Evolutionary conservation across 2,329 filamentous ascomycete genomes (phyloP).

Genomic region (Capronia epimyces): DNA sequence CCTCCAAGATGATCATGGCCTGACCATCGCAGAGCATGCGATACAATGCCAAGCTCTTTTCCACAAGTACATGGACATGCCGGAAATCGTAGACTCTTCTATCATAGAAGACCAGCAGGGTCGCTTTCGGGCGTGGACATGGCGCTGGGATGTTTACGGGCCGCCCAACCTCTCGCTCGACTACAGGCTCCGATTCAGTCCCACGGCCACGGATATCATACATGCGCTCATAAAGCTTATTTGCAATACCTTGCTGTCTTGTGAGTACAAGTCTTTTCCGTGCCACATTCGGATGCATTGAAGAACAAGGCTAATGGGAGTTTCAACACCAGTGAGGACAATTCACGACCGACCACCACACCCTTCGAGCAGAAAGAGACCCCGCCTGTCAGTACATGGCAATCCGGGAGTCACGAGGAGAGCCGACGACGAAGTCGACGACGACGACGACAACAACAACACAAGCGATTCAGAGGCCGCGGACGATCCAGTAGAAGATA

Average conservation of each 20-base stretch:
- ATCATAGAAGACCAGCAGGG: constrained; percentile 31
- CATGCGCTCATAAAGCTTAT: constrained; percentile 29
- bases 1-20: constrained; percentile 30
- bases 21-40: constrained; percentile 32
- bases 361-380: constrained; percentile 28
- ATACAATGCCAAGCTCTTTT: constrained; percentile 30
- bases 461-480: constrained; percentile 26
- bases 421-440: constrained; percentile 19
- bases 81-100: constrained; percentile 31
- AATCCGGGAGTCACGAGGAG: constrained; percentile 22
- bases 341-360: constrained; percentile 24
- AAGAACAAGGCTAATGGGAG: constrained; percentile 23
- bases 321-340: constrained; percentile 28
- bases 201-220: constrained; percentile 29
- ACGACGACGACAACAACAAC: too few relatives aligned
- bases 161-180: constrained; percentile 32
- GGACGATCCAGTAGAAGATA: constrained; percentile 23
- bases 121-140: constrained; percentile 26
- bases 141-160: constrained; percentile 32
- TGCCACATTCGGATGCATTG: neutral
- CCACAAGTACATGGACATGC: constrained; percentile 27
- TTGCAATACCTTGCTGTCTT: constrained; percentile 2
- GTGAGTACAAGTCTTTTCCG: neutral
- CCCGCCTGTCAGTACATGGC: constrained; percentile 12
- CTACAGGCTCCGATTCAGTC: constrained; percentile 33